These are phyloP conservation scores for Pontederia paniculata DNA, from an alignment of 176 grass and related monocot species.

Conservation along the genomic window DNA sequence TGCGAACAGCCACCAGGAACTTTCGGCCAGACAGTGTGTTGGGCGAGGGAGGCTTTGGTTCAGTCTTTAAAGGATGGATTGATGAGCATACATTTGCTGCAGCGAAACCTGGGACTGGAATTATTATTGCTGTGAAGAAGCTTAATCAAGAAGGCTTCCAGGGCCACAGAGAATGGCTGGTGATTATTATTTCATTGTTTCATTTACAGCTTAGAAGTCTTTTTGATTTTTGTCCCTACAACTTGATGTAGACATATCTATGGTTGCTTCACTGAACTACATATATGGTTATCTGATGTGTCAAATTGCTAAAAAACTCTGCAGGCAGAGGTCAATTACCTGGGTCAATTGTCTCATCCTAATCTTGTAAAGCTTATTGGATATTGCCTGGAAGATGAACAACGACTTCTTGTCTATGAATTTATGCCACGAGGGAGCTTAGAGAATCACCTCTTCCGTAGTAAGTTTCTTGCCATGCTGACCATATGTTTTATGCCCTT, in stretches of 20 bases:
- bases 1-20: constrained; percentile 44
- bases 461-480: constrained; percentile 16
- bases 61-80: constrained; percentile 81
- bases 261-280: background rate
- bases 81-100: constrained; percentile 49
- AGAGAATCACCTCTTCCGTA: constrained; percentile 86
- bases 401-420: constrained; percentile 75
- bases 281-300: background rate
- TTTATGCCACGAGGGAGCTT: constrained; percentile 83
- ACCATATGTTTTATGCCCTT: background rate
- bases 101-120: constrained; percentile 54
- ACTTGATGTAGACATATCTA: too few relatives aligned
- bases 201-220: background rate
- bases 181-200: constrained; percentile 7
- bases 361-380: constrained; percentile 66
- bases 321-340: constrained; percentile 76
- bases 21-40: constrained; percentile 71
- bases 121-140: constrained; percentile 81
- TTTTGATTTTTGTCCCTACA: background rate
- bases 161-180: constrained; percentile 84
- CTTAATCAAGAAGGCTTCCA: constrained; percentile 79
- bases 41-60: constrained; percentile 78
- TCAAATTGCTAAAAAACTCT: constrained; percentile 1
- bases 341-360: constrained; percentile 49
- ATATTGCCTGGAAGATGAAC: constrained; percentile 73